Percentiles rank a stretch among this genome's conserved stretches.
Evolutionary conservation across 495 filamentous ascomycete genomes (phyloP).

Genomic region (Podospora pseudopauciseta): DNA sequence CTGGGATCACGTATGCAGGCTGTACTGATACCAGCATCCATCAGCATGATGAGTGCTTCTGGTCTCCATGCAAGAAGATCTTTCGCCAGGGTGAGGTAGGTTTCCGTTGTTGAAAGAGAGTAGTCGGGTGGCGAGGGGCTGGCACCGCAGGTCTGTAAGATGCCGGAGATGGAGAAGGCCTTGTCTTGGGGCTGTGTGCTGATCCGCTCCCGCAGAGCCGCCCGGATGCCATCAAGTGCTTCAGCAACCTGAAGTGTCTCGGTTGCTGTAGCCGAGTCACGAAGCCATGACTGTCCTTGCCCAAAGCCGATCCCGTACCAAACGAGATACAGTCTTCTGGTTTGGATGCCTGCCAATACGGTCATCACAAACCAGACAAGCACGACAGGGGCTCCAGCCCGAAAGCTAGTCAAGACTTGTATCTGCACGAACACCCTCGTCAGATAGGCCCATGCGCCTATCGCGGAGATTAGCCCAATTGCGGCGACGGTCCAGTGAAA

Average conservation of each 20-base stretch:
- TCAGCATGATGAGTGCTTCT: conserved; percentile 6
- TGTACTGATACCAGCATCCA: conserved; percentile 8
- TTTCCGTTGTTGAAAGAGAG: background rate
- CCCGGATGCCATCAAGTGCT: conserved; percentile 8
- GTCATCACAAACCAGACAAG: background rate
- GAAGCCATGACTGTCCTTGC: background rate
- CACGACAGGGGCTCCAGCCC: too few species aligned
- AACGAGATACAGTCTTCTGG: background rate
- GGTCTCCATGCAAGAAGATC: conserved; percentile 4
- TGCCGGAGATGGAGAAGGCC: conserved; percentile 9
- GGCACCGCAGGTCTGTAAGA: conserved; percentile 9
- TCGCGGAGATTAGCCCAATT: too few species aligned
- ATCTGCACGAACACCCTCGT: too few species aligned
- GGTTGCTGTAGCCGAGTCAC: too few species aligned
- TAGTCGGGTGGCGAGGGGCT: conserved; percentile 11
- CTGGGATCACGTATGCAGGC: too few species aligned
- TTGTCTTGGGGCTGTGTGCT: conserved; percentile 10
- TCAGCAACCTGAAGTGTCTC: too few species aligned
- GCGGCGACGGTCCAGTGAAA: too few species aligned
- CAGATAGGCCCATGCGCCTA: too few species aligned
- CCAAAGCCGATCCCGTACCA: background rate
- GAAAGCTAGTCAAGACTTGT: too few species aligned
- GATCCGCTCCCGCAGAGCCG: conserved; percentile 11
- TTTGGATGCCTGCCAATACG: background rate
- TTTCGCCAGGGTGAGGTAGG: conserved; percentile 4